Evolutionary conservation across 2,329 filamentous ascomycete species (phyloP).

Genomic region (Aspergillus sp.): DNA sequence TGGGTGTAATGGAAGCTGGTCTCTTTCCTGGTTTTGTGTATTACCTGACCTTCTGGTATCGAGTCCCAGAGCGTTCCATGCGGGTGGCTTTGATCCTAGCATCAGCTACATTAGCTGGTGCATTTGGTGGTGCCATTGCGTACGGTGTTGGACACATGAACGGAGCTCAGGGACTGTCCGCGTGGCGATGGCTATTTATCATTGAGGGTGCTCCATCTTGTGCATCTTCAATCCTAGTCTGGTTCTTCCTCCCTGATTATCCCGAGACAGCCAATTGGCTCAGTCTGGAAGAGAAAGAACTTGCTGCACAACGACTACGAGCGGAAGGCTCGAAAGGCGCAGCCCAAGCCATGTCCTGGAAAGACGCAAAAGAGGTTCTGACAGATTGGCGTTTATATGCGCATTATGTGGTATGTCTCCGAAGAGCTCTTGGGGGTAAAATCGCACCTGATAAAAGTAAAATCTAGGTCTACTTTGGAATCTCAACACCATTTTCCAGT

Average conservation of each 20-base stretch:
- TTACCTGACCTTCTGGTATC: slow-evolving; percentile 53
- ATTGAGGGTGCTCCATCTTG: slow-evolving; percentile 39
- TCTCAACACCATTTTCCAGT: slow-evolving; percentile 54
- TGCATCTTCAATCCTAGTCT: slow-evolving; percentile 36
- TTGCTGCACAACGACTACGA: slow-evolving; percentile 37
- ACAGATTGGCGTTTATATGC: slow-evolving; percentile 49
- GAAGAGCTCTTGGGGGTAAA: too few relatives aligned
- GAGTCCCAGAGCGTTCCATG: slow-evolving; percentile 51
- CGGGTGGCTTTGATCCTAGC: slow-evolving; percentile 53
- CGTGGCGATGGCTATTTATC: slow-evolving; percentile 47
- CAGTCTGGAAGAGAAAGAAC: slow-evolving; percentile 37
- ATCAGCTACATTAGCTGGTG: slow-evolving; percentile 52
- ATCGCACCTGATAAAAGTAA: slow-evolving; percentile 3
- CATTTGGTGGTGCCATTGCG: slow-evolving; percentile 53
- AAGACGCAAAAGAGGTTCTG: slow-evolving; percentile 43
- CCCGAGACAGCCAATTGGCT: slow-evolving; percentile 47
- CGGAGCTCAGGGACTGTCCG: slow-evolving; percentile 28
- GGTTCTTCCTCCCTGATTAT: slow-evolving; percentile 46
- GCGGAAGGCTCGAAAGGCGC: slow-evolving; percentile 37
- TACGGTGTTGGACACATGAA: slow-evolving; percentile 44
- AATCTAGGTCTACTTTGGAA: slow-evolving; percentile 45
- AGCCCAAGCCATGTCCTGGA: slow-evolving; percentile 42
- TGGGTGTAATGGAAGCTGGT: slow-evolving; percentile 49
- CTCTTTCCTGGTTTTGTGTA: slow-evolving; percentile 47
- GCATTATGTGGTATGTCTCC: slow-evolving; percentile 44